Conservation (phyloP, 306 rosid genomes). For the Luffa acutangula region DNA sequence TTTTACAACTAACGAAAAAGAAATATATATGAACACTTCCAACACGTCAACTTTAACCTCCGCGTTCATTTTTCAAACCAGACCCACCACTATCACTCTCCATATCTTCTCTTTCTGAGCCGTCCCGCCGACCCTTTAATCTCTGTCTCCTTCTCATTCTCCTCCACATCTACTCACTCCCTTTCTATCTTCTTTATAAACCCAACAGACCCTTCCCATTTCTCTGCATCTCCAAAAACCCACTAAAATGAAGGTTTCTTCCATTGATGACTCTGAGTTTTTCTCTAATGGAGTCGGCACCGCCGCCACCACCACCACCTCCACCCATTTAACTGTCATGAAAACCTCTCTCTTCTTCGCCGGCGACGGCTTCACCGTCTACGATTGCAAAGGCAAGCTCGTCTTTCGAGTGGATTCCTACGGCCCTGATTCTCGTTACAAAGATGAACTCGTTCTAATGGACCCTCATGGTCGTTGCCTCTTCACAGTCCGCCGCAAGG, state of each 20-base stretch:
- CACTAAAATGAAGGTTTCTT: slow-evolving; percentile 4
- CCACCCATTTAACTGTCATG: slow-evolving; percentile 52
- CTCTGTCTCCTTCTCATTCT: neutral
- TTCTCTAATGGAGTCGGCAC: slow-evolving; percentile 21
- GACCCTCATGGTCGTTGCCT: slow-evolving; percentile 72
- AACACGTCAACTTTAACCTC: neutral
- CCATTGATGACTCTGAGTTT: slow-evolving; percentile 4
- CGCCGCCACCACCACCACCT: slow-evolving; percentile 10
- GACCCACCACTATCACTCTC: slow-evolving; percentile 5
- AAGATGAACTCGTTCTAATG: slow-evolving; percentile 72
- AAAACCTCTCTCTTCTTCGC: slow-evolving; percentile 76
- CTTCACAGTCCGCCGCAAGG: slow-evolving; percentile 87
- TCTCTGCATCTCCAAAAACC: neutral
- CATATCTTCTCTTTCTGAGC: neutral
- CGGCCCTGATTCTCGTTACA: slow-evolving; percentile 45
- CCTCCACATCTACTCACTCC: neutral
- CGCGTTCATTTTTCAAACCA: neutral
- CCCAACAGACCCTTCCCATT: too few relatives aligned
- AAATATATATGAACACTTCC: neutral
- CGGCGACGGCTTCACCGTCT: slow-evolving; percentile 82
- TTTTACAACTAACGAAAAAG: neutral
- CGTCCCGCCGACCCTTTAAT: slow-evolving; percentile 4
- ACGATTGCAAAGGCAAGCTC: slow-evolving; percentile 49
- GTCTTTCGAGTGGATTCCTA: slow-evolving; percentile 83
- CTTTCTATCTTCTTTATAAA: neutral